Conservation (phyloP, 208 protist genomes). For the Leishmania gerbilli region DNA sequence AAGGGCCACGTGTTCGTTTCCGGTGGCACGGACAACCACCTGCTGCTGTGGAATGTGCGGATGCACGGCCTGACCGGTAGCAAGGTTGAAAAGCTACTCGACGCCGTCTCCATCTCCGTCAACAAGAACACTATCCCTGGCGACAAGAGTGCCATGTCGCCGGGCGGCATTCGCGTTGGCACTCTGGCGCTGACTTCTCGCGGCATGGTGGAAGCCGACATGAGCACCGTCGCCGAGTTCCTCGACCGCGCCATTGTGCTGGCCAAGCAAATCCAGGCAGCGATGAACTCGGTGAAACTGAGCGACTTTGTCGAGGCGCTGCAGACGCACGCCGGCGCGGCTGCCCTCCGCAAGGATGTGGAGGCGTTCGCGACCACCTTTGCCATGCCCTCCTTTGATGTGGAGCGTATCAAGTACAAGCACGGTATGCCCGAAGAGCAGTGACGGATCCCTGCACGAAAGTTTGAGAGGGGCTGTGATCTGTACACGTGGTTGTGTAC, state of each 20-base stretch:
- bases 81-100: slow-evolving; percentile 97
- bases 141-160: slow-evolving; percentile 93
- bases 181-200: slow-evolving; percentile 96
- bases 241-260: slow-evolving; percentile 88
- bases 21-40: slow-evolving; percentile 98
- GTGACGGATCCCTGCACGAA: neutral
- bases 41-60: slow-evolving; percentile 97
- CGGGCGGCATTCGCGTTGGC: slow-evolving; percentile 96
- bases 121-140: slow-evolving; percentile 99
- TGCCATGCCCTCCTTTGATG: slow-evolving; percentile 88
- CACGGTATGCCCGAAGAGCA: slow-evolving; percentile 46
- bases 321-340: slow-evolving; percentile 36
- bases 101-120: slow-evolving; percentile 90
- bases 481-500: too few species aligned
- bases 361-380: slow-evolving; percentile 82
- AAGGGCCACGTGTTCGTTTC: slow-evolving; percentile 94
- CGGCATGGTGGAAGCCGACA: slow-evolving; percentile 93
- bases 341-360: slow-evolving; percentile 76
- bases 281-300: slow-evolving; percentile 56
- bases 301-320: slow-evolving; percentile 78
- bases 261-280: slow-evolving; percentile 70
- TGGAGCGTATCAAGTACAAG: slow-evolving; percentile 71
- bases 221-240: slow-evolving; percentile 90
- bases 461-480: neutral
- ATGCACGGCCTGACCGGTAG: slow-evolving; percentile 93